A percentile compares a stretch with the other conserved stretches of the same genome.
Evolutionary conservation across 2,329 filamentous ascomycete genomes (phyloP).

Genomic region (Sporothrix euskadiensis): DNA sequence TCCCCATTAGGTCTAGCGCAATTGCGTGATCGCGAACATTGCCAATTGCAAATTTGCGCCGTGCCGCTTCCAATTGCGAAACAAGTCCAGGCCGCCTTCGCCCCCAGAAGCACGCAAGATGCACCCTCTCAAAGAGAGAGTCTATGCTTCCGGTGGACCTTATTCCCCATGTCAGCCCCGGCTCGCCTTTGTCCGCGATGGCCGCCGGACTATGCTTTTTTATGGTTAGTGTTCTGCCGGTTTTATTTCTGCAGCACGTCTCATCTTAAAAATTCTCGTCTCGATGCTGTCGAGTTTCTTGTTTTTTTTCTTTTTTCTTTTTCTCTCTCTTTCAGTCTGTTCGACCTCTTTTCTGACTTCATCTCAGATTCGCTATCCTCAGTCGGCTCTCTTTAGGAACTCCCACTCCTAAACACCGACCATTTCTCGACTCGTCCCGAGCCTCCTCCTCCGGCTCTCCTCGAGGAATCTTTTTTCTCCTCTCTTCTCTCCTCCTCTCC

Average conservation of each 20-base stretch:
- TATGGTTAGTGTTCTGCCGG: constrained; percentile 10
- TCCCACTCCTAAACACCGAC: not conserved
- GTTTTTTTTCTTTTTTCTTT: constrained; percentile 5
- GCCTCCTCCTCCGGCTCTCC: not conserved
- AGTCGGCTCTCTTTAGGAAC: not conserved
- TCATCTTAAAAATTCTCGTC: constrained; percentile 22
- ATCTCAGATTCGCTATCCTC: not conserved
- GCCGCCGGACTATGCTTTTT: constrained; percentile 24
- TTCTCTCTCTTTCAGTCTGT: not conserved
- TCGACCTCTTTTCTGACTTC: not conserved
- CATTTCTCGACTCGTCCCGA: not conserved
- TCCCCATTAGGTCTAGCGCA: constrained; percentile 25
- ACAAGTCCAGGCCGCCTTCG: constrained; percentile 2
- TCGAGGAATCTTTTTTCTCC: not conserved
- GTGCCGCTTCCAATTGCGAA: constrained; percentile 23
- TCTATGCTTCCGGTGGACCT: constrained; percentile 6
- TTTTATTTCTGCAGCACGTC: constrained; percentile 17
- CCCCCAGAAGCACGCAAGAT: constrained; percentile 12
- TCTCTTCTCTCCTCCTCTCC: not conserved
- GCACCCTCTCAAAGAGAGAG: not conserved
- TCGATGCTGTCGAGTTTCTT: not conserved
- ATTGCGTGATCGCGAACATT: constrained; percentile 35
- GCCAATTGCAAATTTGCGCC: constrained; percentile 23
- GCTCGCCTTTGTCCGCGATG: constrained; percentile 21
- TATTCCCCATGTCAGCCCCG: constrained; percentile 12